Conservation (phyloP, 768 basidiomycete genomes). For the Dacryopinax spathularia region DNA sequence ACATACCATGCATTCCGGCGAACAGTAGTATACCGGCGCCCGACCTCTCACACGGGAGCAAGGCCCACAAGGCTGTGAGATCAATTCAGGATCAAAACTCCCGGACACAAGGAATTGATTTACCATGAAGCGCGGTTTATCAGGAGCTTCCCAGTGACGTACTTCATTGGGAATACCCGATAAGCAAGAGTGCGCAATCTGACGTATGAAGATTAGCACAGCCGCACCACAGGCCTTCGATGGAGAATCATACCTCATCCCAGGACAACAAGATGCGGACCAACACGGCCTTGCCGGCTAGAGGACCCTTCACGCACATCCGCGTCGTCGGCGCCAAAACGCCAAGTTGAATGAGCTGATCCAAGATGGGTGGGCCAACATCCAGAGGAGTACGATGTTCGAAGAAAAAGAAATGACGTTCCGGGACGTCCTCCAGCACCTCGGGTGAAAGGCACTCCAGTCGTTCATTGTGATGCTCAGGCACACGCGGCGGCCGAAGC, state of each 20-base stretch:
- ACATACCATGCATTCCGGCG: background rate
- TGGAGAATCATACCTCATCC: background rate
- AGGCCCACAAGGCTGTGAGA: background rate
- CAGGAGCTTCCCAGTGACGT: background rate
- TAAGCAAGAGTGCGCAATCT: background rate
- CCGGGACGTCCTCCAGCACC: background rate
- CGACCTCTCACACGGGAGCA: background rate
- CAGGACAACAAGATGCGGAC: background rate
- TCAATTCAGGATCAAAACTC: background rate
- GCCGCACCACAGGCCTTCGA: too few species aligned
- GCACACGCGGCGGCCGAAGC: background rate
- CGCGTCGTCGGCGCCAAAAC: background rate
- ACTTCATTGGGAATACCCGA: background rate
- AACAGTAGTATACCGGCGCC: background rate
- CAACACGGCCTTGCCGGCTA: background rate
- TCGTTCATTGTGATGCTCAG: background rate
- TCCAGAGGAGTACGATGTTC: background rate
- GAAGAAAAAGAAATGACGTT: constrained; percentile 2
- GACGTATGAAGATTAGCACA: background rate
- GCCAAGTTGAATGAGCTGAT: background rate
- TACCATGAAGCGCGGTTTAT: background rate
- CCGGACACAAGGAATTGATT: background rate
- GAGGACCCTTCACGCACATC: background rate
- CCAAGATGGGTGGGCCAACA: background rate
- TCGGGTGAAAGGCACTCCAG: background rate